phyloP scores from a whole-genome alignment of 805 yeast genomes.

The Candida adriatica region DNA sequence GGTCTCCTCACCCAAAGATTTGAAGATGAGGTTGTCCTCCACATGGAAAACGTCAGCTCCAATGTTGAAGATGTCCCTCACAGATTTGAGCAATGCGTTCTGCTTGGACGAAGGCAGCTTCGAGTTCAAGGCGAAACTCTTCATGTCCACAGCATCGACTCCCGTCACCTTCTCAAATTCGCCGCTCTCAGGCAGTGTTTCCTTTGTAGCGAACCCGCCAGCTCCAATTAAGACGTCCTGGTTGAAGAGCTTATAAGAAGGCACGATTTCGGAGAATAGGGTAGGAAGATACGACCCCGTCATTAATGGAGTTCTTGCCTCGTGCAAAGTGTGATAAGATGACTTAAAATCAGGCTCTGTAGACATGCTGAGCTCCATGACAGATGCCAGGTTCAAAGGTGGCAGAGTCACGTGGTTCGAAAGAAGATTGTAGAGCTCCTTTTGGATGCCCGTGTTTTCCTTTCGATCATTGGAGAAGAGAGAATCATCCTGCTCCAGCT shows the following conservation, averaged over 20 bases:
- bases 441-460: constrained; percentile 27
- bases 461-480: constrained; percentile 19
- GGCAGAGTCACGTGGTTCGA: constrained; percentile 33
- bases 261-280: constrained; percentile 50
- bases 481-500: constrained; percentile 36
- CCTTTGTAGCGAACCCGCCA: constrained; percentile 31
- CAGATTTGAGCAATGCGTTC: constrained; percentile 45
- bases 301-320: constrained; percentile 48
- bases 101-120: constrained; percentile 27
- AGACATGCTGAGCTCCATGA: constrained; percentile 58
- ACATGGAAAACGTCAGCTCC: constrained; percentile 52
- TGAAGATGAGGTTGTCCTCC: constrained; percentile 51
- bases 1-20: constrained; percentile 34
- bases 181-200: constrained; percentile 1
- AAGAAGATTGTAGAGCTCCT: constrained; percentile 38
- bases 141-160: constrained; percentile 36
- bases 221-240: constrained; percentile 47
- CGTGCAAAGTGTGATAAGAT: constrained; percentile 34
- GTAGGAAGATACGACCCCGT: constrained; percentile 61
- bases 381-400: constrained; percentile 41
- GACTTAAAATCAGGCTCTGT: constrained; percentile 57
- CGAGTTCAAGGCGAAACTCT: constrained; percentile 18
- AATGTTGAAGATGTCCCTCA: constrained; percentile 58
- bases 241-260: constrained; percentile 52
- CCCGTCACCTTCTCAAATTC: constrained; percentile 35